phyloP scores from a whole-genome alignment of 2,329 filamentous ascomycete species.

The Fusarium musae region DNA sequence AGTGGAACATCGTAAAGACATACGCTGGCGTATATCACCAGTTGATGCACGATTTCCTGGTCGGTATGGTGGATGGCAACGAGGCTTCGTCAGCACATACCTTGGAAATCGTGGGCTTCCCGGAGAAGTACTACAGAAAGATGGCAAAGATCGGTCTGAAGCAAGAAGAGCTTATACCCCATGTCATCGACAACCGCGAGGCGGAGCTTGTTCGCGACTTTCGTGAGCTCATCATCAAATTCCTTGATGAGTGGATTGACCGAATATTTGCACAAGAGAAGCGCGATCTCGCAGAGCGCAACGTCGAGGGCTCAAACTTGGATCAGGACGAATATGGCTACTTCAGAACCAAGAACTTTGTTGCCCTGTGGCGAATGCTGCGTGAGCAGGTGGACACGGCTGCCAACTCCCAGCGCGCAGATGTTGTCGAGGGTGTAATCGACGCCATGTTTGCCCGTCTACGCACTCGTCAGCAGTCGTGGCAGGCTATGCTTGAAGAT shows the following conservation, averaged over 20 bases:
- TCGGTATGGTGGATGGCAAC: slow-evolving; percentile 84
- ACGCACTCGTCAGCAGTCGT: slow-evolving; percentile 82
- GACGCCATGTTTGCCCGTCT: slow-evolving; percentile 95
- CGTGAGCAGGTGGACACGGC: slow-evolving; percentile 91
- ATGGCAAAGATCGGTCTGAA: slow-evolving; percentile 90
- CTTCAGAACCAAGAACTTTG: slow-evolving; percentile 90
- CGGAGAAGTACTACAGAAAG: slow-evolving; percentile 94
- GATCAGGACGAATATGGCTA: slow-evolving; percentile 90
- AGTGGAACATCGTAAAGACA: slow-evolving; percentile 94
- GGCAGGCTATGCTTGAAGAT: slow-evolving; percentile 89
- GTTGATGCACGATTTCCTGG: slow-evolving; percentile 94
- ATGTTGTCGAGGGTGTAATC: slow-evolving; percentile 94
- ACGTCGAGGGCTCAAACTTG: slow-evolving; percentile 77
- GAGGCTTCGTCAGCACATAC: slow-evolving; percentile 88
- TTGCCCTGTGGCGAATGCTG: slow-evolving; percentile 98
- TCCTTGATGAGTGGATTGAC: slow-evolving; percentile 97
- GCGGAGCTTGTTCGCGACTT: slow-evolving; percentile 93
- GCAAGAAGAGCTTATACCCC: slow-evolving; percentile 80
- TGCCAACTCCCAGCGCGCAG: slow-evolving; percentile 83
- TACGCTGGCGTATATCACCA: slow-evolving; percentile 92
- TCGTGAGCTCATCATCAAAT: slow-evolving; percentile 92
- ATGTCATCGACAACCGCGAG: slow-evolving; percentile 91
- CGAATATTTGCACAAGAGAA: slow-evolving; percentile 86
- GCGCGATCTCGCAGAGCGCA: slow-evolving; percentile 82
- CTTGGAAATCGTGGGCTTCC: slow-evolving; percentile 93